These are phyloP conservation scores for Fusarium tupiense DNA, from an alignment of 2,329 filamentous ascomycete species.

Conservation along the genomic window DNA sequence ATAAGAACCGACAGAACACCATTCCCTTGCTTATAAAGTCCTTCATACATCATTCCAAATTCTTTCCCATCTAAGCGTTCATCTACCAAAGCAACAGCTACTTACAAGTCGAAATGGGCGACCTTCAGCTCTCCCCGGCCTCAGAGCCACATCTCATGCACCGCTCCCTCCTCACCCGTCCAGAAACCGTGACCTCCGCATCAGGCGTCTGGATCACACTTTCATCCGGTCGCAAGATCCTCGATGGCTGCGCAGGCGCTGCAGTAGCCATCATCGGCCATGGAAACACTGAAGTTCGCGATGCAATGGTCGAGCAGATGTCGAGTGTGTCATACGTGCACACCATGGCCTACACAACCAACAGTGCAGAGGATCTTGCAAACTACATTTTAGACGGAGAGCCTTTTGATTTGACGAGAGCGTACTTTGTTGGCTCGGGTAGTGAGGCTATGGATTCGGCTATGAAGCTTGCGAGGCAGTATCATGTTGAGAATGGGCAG, in stretches of 20 bases:
- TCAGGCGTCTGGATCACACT: conserved; percentile 50
- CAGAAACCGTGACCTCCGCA: conserved; percentile 54
- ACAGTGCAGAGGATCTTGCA: conserved; percentile 56
- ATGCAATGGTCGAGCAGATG: conserved; percentile 69
- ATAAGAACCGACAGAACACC: not conserved
- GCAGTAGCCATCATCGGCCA: conserved; percentile 69
- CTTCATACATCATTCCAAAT: not conserved
- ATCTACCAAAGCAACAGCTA: not conserved
- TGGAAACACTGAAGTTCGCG: conserved; percentile 66
- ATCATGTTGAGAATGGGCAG: conserved; percentile 53
- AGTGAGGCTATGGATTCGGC: conserved; percentile 58
- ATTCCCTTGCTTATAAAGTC: accelerated
- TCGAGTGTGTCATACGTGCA: conserved; percentile 61
- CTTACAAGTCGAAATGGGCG: not conserved
- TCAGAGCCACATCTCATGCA: conserved; percentile 45
- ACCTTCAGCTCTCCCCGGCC: not conserved
- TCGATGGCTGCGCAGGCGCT: conserved; percentile 79
- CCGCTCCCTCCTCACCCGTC: conserved; percentile 46
- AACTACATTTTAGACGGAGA: conserved; percentile 52
- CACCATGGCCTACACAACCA: conserved; percentile 55
- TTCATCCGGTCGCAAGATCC: conserved; percentile 53
- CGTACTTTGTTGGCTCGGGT: conserved; percentile 48
- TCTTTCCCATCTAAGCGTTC: accelerated
- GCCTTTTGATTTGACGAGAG: conserved; percentile 49
- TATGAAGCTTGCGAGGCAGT: conserved; percentile 61